phyloP scores from a whole-genome alignment of 805 yeast species.

The Clavispora carvajalis region DNA sequence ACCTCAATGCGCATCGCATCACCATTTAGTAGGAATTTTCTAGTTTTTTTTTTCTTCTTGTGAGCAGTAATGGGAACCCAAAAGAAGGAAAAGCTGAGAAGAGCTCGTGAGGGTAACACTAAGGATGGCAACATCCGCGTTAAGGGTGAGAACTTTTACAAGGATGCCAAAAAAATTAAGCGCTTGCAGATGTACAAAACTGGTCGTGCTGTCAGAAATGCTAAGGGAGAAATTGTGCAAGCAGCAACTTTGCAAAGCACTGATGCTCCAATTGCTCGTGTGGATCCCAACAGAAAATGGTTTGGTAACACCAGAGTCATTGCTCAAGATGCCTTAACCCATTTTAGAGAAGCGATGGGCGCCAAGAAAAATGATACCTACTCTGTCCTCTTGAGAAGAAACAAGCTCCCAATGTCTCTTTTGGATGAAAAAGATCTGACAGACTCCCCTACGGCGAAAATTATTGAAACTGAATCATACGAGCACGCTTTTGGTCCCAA shows the following conservation, averaged over 20 bases:
- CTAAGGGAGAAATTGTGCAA: constrained; percentile 76
- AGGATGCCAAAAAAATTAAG: constrained; percentile 89
- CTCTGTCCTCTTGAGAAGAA: constrained; percentile 81
- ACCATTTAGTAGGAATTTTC: neutral
- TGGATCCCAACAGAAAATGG: constrained; percentile 96
- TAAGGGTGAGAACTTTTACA: constrained; percentile 94
- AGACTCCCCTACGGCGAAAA: constrained; percentile 72
- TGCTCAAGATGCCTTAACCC: constrained; percentile 92
- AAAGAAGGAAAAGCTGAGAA: constrained; percentile 85
- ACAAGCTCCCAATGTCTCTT: constrained; percentile 92
- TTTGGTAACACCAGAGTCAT: constrained; percentile 96
- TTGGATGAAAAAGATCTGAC: constrained; percentile 79
- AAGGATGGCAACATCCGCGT: constrained; percentile 89
- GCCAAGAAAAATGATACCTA: constrained; percentile 76
- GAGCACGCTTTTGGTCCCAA: constrained; percentile 88
- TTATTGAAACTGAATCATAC: constrained; percentile 85
- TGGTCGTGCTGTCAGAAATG: constrained; percentile 83
- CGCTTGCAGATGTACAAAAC: constrained; percentile 89
- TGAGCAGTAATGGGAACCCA: constrained; percentile 71
- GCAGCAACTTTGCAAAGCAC: constrained; percentile 88
- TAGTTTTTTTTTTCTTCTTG: neutral
- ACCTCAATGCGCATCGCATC: constrained; percentile 5
- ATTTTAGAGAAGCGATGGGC: constrained; percentile 91
- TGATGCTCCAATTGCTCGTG: constrained; percentile 85
- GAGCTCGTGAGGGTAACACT: constrained; percentile 73